Evolutionary conservation across 441 rosid genomes (phyloP), one percentile per base, ranked within the genome.

Genomic region (Biscutella laevigata): DNA sequence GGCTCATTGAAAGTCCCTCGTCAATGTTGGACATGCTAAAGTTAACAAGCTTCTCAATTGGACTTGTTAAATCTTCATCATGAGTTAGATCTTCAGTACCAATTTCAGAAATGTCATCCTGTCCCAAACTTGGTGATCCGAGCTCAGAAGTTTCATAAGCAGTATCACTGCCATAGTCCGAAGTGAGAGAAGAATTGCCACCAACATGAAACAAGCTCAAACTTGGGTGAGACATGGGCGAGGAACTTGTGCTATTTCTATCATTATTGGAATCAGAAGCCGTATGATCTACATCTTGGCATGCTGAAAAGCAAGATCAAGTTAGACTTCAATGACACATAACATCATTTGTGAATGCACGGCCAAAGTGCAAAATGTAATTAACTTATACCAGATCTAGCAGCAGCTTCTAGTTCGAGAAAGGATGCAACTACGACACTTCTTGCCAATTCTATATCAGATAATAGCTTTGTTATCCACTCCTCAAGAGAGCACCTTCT

Each of bases 381-480:
- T 50, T n/a, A 60, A 58, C 56, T 76, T 94, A 64, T 94, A 94
- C 97, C 80, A 65, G 96, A 77, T 76, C 97, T 83, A 46, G 84
- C 97, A 60, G 97, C 86, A 73, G 91, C 97, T 77, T 89, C 99
- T 28, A 94, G 78, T 73, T 94, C 97, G 66, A 89, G 95, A 84
- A 89, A 89, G 61, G 91, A 78, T 46, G 96, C 97, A 61, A 86
- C 84, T 30, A 80, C 69, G 42, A 89, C 66, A 59, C 94, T 83
- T 78, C 99, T 81, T 30, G 99, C 86, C 68, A 89, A 53, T 62
- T 89, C 99, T 70, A 89, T 76, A 74, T 94, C 99, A 44, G 96
- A 94, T 44, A 94, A 73, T 51, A 94, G 81, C 75, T 86, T 86
- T 33, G 84, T 80, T 83, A 94, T 76, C 99, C 99, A 94, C 64